These are phyloP conservation scores for Ascochyta rabiei DNA, from an alignment of 2,329 filamentous ascomycete species.

Conservation along the genomic window DNA sequence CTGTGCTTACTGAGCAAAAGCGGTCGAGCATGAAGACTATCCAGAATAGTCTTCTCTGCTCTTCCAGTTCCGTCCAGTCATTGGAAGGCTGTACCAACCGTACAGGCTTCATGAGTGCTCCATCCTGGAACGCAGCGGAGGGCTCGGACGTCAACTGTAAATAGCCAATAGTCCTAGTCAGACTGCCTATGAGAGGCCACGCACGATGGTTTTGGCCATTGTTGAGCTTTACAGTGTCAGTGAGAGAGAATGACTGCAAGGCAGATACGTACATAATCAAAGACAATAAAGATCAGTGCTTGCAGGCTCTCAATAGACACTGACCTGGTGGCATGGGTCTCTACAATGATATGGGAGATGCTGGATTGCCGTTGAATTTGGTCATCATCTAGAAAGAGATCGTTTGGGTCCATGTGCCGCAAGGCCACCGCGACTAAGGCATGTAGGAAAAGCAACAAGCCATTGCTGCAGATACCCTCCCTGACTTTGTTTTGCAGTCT, in stretches of 20 bases:
- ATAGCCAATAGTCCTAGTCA: slow-evolving; percentile 43
- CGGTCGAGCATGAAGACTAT: slow-evolving; percentile 43
- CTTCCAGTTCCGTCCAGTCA: slow-evolving; percentile 43
- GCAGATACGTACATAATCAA: slow-evolving; percentile 33
- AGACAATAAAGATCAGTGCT: slow-evolving; percentile 41
- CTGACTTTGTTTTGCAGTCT: slow-evolving; percentile 33
- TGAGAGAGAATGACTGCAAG: background rate
- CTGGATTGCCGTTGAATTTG: slow-evolving; percentile 33
- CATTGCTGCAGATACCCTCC: slow-evolving; percentile 20
- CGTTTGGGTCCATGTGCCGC: slow-evolving; percentile 35
- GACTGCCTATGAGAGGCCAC: slow-evolving; percentile 43
- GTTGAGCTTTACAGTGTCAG: slow-evolving; percentile 31
- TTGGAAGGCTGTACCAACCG: slow-evolving; percentile 30
- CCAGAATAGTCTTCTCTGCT: slow-evolving; percentile 41
- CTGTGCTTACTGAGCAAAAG: slow-evolving; percentile 41
- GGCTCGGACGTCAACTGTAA: slow-evolving; percentile 41
- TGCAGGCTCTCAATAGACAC: slow-evolving; percentile 40
- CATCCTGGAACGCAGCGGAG: slow-evolving; percentile 26
- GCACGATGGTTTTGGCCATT: slow-evolving; percentile 37
- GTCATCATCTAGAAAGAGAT: slow-evolving; percentile 33
- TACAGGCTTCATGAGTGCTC: slow-evolving; percentile 40
- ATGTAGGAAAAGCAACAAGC: slow-evolving; percentile 35
- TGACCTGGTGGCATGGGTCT: slow-evolving; percentile 33
- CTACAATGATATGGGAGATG: slow-evolving; percentile 39
- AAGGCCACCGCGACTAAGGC: slow-evolving; percentile 36